phyloP scores from a whole-genome alignment of 208 protist genomes.

The Crithidia brevicula region DNA sequence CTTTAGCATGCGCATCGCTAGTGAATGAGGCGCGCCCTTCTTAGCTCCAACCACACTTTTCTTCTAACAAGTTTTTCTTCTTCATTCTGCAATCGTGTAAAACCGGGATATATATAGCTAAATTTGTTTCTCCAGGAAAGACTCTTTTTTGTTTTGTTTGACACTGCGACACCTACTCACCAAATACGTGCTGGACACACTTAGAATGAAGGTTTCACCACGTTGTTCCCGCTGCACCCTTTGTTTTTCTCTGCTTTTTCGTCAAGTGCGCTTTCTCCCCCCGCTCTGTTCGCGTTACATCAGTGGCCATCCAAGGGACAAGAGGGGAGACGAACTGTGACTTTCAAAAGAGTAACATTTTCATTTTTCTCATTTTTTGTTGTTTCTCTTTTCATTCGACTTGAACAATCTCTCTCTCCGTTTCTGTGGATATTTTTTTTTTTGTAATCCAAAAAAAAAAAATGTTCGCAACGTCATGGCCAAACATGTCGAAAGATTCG shows the following conservation, averaged over 20 bases:
- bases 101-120: constrained; percentile 9
- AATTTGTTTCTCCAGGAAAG: background rate
- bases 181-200: too few relatives aligned
- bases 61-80: background rate
- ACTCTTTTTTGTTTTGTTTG: background rate
- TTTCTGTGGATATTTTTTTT: too few relatives aligned
- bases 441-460: too few relatives aligned
- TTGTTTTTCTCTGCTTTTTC: background rate
- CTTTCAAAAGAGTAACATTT: background rate
- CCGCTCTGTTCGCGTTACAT: background rate
- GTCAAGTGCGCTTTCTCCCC: too few relatives aligned
- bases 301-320: background rate
- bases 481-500: too few relatives aligned
- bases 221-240: background rate
- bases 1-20: too few relatives aligned
- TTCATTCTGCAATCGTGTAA: constrained; percentile 18
- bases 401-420: too few relatives aligned
- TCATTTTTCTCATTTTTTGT: constrained; percentile 12
- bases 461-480: too few relatives aligned
- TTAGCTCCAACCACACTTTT: too few relatives aligned
- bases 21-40: too few relatives aligned
- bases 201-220: background rate
- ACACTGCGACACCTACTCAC: too few relatives aligned
- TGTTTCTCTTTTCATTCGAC: background rate
- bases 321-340: background rate